Evolutionary conservation across 352 stramenopile genomes (phyloP), one percentile per base, ranked within the genome.

Genomic region (Phytopythium delawarense): DNA sequence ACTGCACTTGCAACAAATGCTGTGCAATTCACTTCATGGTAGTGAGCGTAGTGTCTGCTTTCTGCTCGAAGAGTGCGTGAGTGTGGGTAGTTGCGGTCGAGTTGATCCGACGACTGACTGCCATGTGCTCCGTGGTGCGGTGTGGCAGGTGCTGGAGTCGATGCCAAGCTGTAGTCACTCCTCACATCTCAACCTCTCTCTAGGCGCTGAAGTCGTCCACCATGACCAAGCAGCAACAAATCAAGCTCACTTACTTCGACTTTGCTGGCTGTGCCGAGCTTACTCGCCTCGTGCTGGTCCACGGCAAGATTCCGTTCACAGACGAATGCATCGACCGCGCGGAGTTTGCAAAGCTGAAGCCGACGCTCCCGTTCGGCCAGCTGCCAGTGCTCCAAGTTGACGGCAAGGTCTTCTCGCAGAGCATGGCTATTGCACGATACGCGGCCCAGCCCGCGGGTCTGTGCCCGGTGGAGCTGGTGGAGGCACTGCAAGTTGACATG

Each of bases 221-320:
- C 28, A 75, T 67, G 62, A 44, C 37, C 42, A 60, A 71, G 51
- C 59, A 54, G 11, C 49, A 70, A 20, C 32, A 32, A 3, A 32
- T 88, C 57, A 84, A 82, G 65, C 61, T 92, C 30, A 81, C 67
- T 20, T 93, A 91, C 74, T 89, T 91, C 50, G 62, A 87, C 52
- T 21, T 62, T 50, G 51, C 67, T 20, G 82, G 61, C 20, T 72
- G 71, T 37, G 84, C 53, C 4, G 82, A 91, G 69, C 40, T 81
- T n/a, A 21, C 75, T n/a, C 80, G 84, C 18, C 60, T 92, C n/a
- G 42, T 73, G 39, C 67, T 86, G 64, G 46, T 60, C 34, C 80
- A 72, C 59, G 75, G 67, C 20, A 50, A 44, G 34, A 28, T 88
- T 35, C 20, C 57, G 23, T 86, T 85, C 57, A 69, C 65, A 39